Evolutionary conservation across 2,329 filamentous ascomycete genomes (phyloP).

Genomic region (Didymella keratinophila): DNA sequence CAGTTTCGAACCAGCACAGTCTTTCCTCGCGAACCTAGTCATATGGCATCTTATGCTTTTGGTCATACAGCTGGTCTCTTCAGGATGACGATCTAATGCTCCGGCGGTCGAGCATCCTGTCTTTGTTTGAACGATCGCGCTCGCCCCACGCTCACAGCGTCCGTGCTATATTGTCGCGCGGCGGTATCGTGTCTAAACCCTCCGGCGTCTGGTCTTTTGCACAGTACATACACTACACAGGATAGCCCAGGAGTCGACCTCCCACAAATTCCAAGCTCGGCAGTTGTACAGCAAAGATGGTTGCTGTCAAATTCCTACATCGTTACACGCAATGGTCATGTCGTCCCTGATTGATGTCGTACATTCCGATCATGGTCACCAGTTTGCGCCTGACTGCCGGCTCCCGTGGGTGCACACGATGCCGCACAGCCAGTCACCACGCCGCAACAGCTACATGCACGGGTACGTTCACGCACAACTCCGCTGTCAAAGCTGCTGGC

Average conservation of each 20-base stretch:
- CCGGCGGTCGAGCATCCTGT: neutral
- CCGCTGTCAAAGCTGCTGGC: neutral
- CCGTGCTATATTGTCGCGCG: neutral
- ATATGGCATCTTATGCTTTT: neutral
- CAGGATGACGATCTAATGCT: conserved; percentile 7
- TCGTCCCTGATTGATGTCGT: conserved; percentile 6
- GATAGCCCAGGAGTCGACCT: neutral
- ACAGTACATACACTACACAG: neutral
- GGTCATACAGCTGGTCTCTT: conserved; percentile 3
- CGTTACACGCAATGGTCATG: conserved; percentile 13
- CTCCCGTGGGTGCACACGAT: neutral
- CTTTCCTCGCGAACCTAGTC: conserved; percentile 1
- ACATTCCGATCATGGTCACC: conserved; percentile 19
- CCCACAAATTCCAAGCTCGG: neutral
- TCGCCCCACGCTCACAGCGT: neutral
- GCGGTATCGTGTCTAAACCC: neutral
- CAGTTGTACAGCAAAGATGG: conserved; percentile 2
- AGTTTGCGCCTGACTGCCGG: neutral
- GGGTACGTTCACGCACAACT: neutral
- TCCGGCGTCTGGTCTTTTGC: neutral
- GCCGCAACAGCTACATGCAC: neutral
- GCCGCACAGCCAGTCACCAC: conserved; percentile 1
- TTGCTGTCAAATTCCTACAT: neutral
- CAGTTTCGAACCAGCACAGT: neutral
- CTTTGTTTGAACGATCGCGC: neutral